Base-by-base conservation (phyloP, 2,329 filamentous ascomycete species). In the Fusarium sp. region DNA sequence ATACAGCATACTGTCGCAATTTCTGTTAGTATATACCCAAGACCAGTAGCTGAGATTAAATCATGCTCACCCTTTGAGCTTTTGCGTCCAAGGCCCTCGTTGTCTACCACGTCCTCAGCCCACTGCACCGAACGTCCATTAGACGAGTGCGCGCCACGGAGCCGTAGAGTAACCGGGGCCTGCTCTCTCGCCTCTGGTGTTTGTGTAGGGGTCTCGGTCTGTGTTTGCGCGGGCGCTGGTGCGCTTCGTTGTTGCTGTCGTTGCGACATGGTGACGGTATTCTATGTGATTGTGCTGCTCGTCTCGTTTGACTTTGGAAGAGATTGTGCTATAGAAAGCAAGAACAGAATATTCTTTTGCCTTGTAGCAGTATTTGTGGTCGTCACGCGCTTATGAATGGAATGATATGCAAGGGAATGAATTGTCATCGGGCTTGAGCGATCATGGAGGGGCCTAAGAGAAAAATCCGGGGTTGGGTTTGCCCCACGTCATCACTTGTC, bases 41-140 rank as follows among this genome's bases (percentile, higher is more conserved):
- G 25, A 12, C 3, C 25, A 34, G 13, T n/a, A 9, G 22, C 19
- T 10, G 3, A n/a, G n/a, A 19, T 19, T 25, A 45, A 46, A 31
- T 31, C 15, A 57, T 15, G 70, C 76, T 31, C 76, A 94, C 92
- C 91, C 86, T 99, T 99, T 15, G 92, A 96, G 65, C 88, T 94
- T 80, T 98, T 99, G 77, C 91, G 91, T 7, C 93, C 93, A 76
- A 98, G 84, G 5, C 92, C 92, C 77, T 99, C 95, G 73, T 99
- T 99, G 78, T 99, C 93, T 3, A 99, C 83, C 7, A 97, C 93
- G 72, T 92, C 90, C 72, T 95, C 91, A 7, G 92, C 92, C 95
- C 95, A 99, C 76, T 91, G 89, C 53, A 99, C 95, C 44, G 87
- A 87, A 48, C 89, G 83, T 15, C 80, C 76, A 25, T 78, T 77